phyloP scores from a whole-genome alignment of 2,329 filamentous ascomycete genomes.

The Coniochaeta ligniaria region DNA sequence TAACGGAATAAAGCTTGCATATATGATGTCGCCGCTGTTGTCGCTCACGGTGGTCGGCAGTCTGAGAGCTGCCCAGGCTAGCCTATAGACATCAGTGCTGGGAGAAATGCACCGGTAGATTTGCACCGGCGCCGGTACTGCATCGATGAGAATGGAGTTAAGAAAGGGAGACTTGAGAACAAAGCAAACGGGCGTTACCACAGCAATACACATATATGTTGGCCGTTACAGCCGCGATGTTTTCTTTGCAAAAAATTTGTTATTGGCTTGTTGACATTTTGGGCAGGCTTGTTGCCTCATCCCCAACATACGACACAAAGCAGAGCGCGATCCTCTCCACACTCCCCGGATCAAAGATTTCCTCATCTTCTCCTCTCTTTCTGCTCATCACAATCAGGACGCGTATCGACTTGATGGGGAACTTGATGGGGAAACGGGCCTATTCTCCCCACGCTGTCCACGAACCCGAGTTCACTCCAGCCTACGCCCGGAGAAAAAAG shows the following conservation, averaged over 20 bases:
- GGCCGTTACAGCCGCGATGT: background rate
- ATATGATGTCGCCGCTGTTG: constrained; percentile 27
- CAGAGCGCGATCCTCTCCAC: background rate
- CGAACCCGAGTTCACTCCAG: background rate
- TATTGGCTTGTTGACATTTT: background rate
- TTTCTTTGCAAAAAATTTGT: background rate
- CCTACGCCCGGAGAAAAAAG: background rate
- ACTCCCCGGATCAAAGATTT: background rate
- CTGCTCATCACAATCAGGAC: background rate
- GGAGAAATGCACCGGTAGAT: background rate
- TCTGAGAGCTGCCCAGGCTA: constrained; percentile 21
- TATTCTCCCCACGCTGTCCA: background rate
- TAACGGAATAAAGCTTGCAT: constrained; percentile 20
- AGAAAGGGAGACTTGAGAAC: background rate
- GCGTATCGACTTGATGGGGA: background rate
- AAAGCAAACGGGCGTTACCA: background rate
- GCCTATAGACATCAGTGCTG: constrained; percentile 7
- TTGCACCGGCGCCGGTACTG: too few species aligned
- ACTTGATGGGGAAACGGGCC: background rate
- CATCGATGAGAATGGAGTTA: background rate
- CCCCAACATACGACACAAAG: too few species aligned
- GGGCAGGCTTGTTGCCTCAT: background rate
- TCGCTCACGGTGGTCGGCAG: constrained; percentile 28
- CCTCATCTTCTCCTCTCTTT: background rate
- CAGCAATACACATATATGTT: background rate